These are phyloP conservation scores for Coffea eugenioides DNA, from an alignment of 257 asterid species.

Conservation along the genomic window DNA sequence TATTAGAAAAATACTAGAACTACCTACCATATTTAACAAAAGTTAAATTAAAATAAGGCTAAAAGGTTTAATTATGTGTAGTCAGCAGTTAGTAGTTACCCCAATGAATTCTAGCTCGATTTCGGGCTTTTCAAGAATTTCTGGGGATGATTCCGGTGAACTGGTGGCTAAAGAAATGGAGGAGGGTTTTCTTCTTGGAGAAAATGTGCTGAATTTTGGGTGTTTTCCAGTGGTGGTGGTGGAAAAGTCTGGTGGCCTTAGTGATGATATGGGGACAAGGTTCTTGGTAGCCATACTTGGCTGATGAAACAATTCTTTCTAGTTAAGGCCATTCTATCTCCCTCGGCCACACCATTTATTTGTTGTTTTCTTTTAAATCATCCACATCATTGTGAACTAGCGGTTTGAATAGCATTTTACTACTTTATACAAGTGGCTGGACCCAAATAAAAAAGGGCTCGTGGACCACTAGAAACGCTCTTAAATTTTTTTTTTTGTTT, in stretches of 20 bases:
- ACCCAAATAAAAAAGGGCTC: too few relatives aligned
- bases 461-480: too few relatives aligned
- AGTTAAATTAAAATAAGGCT: background rate
- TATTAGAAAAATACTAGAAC: background rate
- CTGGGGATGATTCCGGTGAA: constrained; percentile 51
- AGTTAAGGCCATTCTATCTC: background rate
- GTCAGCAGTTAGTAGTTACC: constrained; percentile 23
- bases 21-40: background rate
- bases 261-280: constrained; percentile 38
- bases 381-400: too few relatives aligned
- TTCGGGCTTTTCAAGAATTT: constrained; percentile 45
- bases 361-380: too few relatives aligned
- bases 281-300: constrained; percentile 49
- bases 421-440: too few relatives aligned
- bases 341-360: background rate
- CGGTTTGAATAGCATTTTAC: too few relatives aligned
- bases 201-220: constrained; percentile 34
- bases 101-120: constrained; percentile 79
- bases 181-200: constrained; percentile 21
- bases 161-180: constrained; percentile 34
- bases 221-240: constrained; percentile 16
- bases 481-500: too few relatives aligned
- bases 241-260: constrained; percentile 45
- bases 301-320: background rate
- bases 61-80: too few relatives aligned